Base-by-base conservation (phyloP, 129 eudicot genomes). In the Saposhnikovia divaricata region DNA sequence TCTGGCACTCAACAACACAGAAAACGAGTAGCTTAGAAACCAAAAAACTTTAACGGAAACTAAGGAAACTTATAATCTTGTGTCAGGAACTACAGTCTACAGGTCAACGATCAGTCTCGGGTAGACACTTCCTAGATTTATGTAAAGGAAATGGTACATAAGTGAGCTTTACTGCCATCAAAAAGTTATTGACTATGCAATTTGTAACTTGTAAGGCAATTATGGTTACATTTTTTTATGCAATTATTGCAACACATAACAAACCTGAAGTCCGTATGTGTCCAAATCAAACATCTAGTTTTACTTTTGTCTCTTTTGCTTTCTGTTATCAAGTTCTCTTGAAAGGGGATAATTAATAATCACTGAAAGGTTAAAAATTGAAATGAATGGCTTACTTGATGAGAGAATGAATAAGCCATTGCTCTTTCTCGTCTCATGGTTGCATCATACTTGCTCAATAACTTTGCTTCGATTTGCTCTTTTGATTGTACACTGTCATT, bases 361-460 rank as follows among this genome's bases (percentile, higher is more conserved):
- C n/a, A 59, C 66, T 59, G 12, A n/a, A 59, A 59, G 31, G 14
- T 23, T 59, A 59, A 59, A 21, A 59, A 27, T 59, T 59, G 69
- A 80, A n/a, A 77, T 34, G 71, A 75, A 28, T 38, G 59, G 12
- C 75, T 72, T 93, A 91, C 98, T 95, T 94, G 98, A 86, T 94
- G 98, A 83, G 98, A 87, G 80, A 85, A 94, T 37, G 98, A 92
- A 86, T 94, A 94, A 47, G 98, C 98, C 86, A 91, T 76, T 21
- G 98, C 95, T 72, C 96, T 86, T 88, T 94, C 98, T 78, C 98
- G 84, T 85, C 97, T 87, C 90, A 94, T 87, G 27, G 98, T 85
- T 38, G 98, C 98, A 80, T 94, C 98, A 55, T 84, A 92, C 84
- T 91, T 94, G 84, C 84, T 85, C 75, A 91, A 85, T 55, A 91